Evolutionary conservation across 1,284 basidiomycete species (phyloP).

Genomic region (Uromyces viciae-fabae): DNA sequence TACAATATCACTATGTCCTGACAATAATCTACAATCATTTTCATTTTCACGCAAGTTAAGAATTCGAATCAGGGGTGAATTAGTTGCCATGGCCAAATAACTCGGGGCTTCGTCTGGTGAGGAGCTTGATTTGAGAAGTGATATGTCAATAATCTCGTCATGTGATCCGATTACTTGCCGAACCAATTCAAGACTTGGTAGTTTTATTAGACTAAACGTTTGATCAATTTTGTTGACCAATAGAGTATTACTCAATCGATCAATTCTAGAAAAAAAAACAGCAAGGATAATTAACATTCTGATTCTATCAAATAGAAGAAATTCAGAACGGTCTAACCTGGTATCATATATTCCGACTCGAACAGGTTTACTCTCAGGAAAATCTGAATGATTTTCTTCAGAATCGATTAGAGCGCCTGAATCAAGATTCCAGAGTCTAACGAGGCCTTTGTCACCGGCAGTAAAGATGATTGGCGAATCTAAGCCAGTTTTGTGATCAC

Average conservation of each 20-base stretch:
- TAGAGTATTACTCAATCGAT: conserved; percentile 54
- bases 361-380: neutral
- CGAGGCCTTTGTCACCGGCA: conserved; percentile 77
- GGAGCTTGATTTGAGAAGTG: conserved; percentile 62
- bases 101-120: conserved; percentile 59
- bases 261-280: neutral
- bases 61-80: conserved; percentile 83
- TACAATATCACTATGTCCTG: conserved; percentile 87
- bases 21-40: conserved; percentile 74
- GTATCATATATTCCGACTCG: conserved; percentile 34
- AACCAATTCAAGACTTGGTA: conserved; percentile 63
- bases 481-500: conserved; percentile 54
- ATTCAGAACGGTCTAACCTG: conserved; percentile 12
- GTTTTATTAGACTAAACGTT: conserved; percentile 84
- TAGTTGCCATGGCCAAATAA: conserved; percentile 87
- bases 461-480: conserved; percentile 68
- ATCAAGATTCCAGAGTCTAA: conserved; percentile 77
- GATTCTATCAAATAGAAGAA: neutral
- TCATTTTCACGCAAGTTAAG: conserved; percentile 62
- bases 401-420: conserved; percentile 60
- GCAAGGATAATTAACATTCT: neutral
- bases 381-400: conserved; percentile 28
- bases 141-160: conserved; percentile 90
- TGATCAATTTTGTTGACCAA: conserved; percentile 93
- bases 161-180: conserved; percentile 95